Conservation (phyloP, 306 rosid genomes). For the Malus sylvestris region DNA sequence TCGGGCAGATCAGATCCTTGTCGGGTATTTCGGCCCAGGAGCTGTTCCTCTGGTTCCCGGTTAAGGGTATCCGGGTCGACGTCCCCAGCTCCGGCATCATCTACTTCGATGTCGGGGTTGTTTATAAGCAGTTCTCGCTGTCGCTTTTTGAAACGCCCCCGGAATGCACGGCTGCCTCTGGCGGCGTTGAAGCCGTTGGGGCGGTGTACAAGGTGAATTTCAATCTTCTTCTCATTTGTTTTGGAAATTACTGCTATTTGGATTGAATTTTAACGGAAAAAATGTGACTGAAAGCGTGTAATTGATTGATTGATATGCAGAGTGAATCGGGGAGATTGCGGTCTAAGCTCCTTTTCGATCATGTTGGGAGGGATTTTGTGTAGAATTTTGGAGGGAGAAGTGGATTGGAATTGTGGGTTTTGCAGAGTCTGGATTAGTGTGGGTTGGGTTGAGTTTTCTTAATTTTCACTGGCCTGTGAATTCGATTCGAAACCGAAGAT, state of each 20-base stretch:
- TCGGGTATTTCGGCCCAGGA: slow-evolving; percentile 74
- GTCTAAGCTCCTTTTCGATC: slow-evolving; percentile 17
- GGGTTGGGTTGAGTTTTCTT: neutral
- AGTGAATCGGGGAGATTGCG: slow-evolving; percentile 27
- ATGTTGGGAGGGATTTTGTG: slow-evolving; percentile 37
- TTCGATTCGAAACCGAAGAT: slow-evolving; percentile 12
- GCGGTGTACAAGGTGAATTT: slow-evolving; percentile 32
- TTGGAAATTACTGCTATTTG: neutral
- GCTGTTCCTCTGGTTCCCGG: slow-evolving; percentile 78
- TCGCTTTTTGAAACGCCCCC: slow-evolving; percentile 82
- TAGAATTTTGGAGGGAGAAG: slow-evolving; percentile 18
- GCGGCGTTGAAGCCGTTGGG: slow-evolving; percentile 1
- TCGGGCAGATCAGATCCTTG: slow-evolving; percentile 50
- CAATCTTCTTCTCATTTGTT: neutral
- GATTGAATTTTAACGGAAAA: neutral
- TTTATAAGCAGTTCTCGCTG: slow-evolving; percentile 54
- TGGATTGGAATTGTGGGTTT: neutral
- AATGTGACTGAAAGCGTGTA: neutral
- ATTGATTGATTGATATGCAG: slow-evolving; percentile 23
- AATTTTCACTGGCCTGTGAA: slow-evolving; percentile 1
- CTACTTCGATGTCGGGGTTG: slow-evolving; percentile 78
- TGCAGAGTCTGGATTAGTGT: neutral
- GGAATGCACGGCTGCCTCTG: slow-evolving; percentile 40
- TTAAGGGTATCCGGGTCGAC: slow-evolving; percentile 72
- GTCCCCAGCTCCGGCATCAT: slow-evolving; percentile 74